Evolutionary conservation across 305 asterid genomes (phyloP), one percentile per base, ranked within the genome.

Genomic region (Fraxinus dipetala): DNA sequence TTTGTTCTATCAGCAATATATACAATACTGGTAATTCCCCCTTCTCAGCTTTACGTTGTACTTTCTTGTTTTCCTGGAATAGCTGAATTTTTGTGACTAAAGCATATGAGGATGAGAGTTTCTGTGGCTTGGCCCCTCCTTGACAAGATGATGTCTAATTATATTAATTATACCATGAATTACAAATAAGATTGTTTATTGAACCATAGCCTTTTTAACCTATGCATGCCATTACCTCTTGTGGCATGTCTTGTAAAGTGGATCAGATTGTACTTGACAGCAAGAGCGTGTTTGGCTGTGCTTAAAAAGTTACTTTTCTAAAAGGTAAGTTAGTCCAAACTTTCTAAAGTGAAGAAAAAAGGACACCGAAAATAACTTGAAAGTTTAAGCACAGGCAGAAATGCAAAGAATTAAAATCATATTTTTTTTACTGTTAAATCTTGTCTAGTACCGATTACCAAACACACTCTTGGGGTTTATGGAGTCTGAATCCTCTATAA

Each of bases 1-100:
- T 90, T 95, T 5, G 98, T 95, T 70, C 87, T 93, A 56, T 94
- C 99, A 20, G 91, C 98, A 80, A 77, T 94, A 51, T 95, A 95
- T 79, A 97, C 97, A 40, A 91, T 95, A 80, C 82, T 94, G 95
- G 99, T 95, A 84, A 89, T 90, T 84, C 77, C 32, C 65, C 36
- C 40, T 65, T 56, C 6, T 18, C 80, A 65, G 31, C 14, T 40
- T 78, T 31, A 24, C 6, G 10, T 24, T 34, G 28, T 24, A 40
- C 72, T 26, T 24, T 10, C 31, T 30, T n/a, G 3, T 54, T 70
- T 72, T 69, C 5, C 40, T 4, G 18, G 28, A 14, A 30, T 3
- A 11, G 1, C 56, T 30, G 81, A 65, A 36, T 69, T 40, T 61
- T 75, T 56, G 20, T 11, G 13, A 28, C n/a, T 56, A 70, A 30